Percentiles rank a stretch among this genome's conserved stretches.
Conservation (phyloP, 1,139 yeast species). For the Protomyces gravidus region DNA sequence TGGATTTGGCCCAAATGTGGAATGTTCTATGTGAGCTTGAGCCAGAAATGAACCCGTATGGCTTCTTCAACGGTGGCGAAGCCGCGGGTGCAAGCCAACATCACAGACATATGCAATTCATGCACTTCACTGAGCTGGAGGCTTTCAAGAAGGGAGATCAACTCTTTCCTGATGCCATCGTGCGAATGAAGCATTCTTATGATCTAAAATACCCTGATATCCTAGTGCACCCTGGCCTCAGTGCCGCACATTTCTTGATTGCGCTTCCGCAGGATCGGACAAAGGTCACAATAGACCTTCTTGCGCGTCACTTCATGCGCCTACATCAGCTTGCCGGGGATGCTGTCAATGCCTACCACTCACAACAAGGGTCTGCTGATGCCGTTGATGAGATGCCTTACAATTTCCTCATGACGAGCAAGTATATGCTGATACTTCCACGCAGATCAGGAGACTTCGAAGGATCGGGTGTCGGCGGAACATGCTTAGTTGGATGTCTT, state of each 20-base stretch:
- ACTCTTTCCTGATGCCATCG: not conserved
- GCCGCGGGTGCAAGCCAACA: conserved; percentile 22
- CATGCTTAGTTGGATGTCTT: conserved; percentile 15
- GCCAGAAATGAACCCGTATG: conserved; percentile 2
- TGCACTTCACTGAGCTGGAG: conserved; percentile 1
- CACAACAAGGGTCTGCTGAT: not conserved
- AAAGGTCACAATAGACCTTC: not conserved
- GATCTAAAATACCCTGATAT: not conserved
- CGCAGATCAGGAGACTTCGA: conserved; percentile 20
- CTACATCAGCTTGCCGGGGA: conserved; percentile 6
- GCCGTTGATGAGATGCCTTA: conserved; percentile 11
- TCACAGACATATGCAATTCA: conserved; percentile 24
- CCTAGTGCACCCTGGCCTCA: not conserved
- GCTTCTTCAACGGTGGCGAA: conserved; percentile 26
- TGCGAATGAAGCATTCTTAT: not conserved
- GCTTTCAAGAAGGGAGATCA: conserved; percentile 1
- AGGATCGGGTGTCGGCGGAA: conserved; percentile 22
- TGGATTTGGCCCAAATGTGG: conserved; percentile 14
- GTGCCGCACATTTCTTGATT: not conserved
- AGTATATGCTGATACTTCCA: conserved; percentile 19
- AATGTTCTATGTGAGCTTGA: not conserved
- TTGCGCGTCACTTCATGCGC: not conserved
- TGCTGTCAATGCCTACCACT: not conserved
- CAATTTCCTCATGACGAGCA: conserved; percentile 19
- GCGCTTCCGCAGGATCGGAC: not conserved